phyloP scores from a whole-genome alignment of 176 grass and related monocot species.

The Oryza meyeriana region DNA sequence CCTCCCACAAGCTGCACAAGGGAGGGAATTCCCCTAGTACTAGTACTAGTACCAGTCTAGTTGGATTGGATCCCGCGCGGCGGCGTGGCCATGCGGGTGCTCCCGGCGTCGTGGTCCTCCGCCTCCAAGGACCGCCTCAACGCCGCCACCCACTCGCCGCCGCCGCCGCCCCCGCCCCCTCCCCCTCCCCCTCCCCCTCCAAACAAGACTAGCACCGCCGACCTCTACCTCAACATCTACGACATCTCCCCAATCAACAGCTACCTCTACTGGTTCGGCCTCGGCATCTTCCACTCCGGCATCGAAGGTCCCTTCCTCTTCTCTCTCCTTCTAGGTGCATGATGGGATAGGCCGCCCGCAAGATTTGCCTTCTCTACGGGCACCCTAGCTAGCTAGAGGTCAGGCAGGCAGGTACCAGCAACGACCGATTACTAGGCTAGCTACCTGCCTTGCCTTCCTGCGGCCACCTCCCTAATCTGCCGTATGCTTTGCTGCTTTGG shows the following conservation, averaged over 20 bases:
- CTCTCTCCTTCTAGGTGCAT: too few relatives aligned
- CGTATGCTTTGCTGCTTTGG: not conserved
- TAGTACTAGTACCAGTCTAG: too few relatives aligned
- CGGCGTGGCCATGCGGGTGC: conserved; percentile 33
- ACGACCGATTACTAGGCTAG: not conserved
- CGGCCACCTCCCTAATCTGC: too few relatives aligned
- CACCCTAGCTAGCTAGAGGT: too few relatives aligned
- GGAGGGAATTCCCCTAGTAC: too few relatives aligned
- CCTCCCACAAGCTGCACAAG: too few relatives aligned
- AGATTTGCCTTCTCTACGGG: not conserved
- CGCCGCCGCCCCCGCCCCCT: not conserved
- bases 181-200: too few relatives aligned
- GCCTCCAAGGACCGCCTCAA: not conserved
- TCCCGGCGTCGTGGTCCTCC: conserved; percentile 31
- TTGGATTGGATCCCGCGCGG: too few relatives aligned
- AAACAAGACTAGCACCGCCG: not conserved
- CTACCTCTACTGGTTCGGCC: conserved; percentile 94
- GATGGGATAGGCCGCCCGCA: too few relatives aligned
- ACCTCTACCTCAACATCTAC: conserved; percentile 83
- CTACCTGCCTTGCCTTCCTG: too few relatives aligned
- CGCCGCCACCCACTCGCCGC: not conserved
- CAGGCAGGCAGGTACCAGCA: not conserved
- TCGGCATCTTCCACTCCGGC: conserved; percentile 94
- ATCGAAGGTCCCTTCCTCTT: conserved; percentile 53
- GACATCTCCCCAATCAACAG: conserved; percentile 88